Base-by-base conservation (phyloP, 257 asterid species). In the Salvia splendens region DNA sequence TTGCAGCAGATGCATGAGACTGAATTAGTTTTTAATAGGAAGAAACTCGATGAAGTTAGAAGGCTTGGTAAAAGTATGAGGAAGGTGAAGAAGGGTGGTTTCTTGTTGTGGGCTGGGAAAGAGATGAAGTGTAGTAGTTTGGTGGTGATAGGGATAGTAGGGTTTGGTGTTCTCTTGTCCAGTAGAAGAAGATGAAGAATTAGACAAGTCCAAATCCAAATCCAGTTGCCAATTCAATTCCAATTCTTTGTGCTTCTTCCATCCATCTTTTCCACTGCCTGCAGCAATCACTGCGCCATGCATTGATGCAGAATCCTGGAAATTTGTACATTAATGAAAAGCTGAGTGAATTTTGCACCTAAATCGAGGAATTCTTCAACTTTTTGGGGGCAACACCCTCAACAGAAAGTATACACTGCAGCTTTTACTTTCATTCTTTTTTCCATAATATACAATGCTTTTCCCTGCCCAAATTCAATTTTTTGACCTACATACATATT, bases 221-320 rank as follows among this genome's bases (percentile, higher is more conserved):
- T 65, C 72, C 68, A 40, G 30, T 24, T 24, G 30, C 30, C 30
- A 24, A 24, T 24, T 24, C 30, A 40, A 7, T 3, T 14, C 48
- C 64, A 38, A 30, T 58, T 58, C 32, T 49, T 59, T 59, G 65
- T 59, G 65, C 38, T 9, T 24, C 30, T 24, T 47, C 80, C 84
- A 77, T 40, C 65, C 59, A 48, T 24, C 30, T 24, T 24, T 24
- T 24, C 30, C 30, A 24, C 30, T 64, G 30, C 2, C 85, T 71
- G 83, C 74, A 42, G 79, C 80, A 51, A 43, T 75, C 68, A 51
- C 82, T 75, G 82, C 64, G 63, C 75, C 78, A 28, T 81, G 84
- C 87, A 77, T 73, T 73, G 91, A 74, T 78, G 8, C 83, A 73
- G 87, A 72, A 48, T 74, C 84, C 93, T 86, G 84, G 54, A 0